Base-by-base conservation (phyloP, 2,329 filamentous ascomycete genomes). In the Plenodomus biglobosus region DNA sequence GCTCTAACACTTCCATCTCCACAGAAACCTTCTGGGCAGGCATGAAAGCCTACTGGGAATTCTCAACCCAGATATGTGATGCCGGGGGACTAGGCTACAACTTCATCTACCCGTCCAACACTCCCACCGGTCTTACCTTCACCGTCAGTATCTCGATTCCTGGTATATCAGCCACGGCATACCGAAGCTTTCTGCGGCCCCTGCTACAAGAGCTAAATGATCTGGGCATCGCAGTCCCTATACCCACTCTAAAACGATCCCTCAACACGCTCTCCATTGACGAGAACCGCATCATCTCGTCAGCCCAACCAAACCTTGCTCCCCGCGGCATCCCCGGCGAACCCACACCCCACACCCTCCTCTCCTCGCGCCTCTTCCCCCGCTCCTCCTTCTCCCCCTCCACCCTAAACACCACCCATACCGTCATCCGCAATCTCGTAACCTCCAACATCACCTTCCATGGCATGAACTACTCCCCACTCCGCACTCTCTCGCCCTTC, bases 11-110 rank as follows among this genome's bases (percentile, higher is more conserved):
- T 13, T 45, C 43, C 10, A 36, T 64, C 13, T 54, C 56, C 5
- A 37, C 48, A 3, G 59, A 62, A 17, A 59, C 55, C 2, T 67
- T 67, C 46, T 67, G 64, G 64, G 44, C 45, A 4, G 64, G 64
- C 6, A 49, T 67, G 21, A 42, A 55, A 21, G 53, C 47, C 2
- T 64, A 67, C 44, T 61, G 55, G 49, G 50, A 40, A 1, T 58
- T 46, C 17, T 50, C 48, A 10, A 35, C 53, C 22, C 22, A 50
- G 3, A 52, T 65, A 17, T 55, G 52, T 27, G 58, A 65, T 17
- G 59, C 55, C 16, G 58, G 58, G 8, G 64, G 62, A 3, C 38
- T 64, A 30, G 62, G 58, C 6, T 66, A 66, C 43, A 62, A 58
- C 46, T 67, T 66, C 52, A 65, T 67, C 43, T 41, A 51, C 24